Base-by-base conservation (phyloP, 192 early-diverging fungal genomes). In the Nowakowskiella sp. region DNA sequence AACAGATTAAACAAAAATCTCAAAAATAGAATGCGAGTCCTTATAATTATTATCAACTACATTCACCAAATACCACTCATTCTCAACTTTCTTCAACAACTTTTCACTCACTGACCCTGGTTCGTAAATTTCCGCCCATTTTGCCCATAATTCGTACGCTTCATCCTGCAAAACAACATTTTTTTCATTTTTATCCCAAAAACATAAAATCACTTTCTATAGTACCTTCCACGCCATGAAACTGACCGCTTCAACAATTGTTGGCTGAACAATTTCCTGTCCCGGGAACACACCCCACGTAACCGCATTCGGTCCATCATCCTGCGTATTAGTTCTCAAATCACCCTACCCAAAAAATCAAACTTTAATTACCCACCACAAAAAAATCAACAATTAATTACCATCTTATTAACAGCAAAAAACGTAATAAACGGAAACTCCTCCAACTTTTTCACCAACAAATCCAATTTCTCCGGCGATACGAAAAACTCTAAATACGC, bases 201-300 rank as follows among this genome's bases (percentile, higher is more conserved):
- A 51, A 54, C 13, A 22, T 16, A 9, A 1, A 53, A 42, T 30
- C 19, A 7, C 10, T 1, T 29, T n/a, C n/a, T 1, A 36, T 16
- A 3, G 10, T 7, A 66, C 61, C 76, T 92, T 95, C 94, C 94
- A 97, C 0, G 92, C 92, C 65, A 90, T 70, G 65, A 97, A 97
- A 44, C 80, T 83, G 51, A 73, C 70, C 24, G 78, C 57, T 56
- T 97, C 94, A 39, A 97, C 92, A 65, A 97, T 85, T 16, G 94
- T 97, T 10, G 92, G 92, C 72, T 97, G 94, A 42, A 94, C 71
- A 48, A 97, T 89, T 68, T 97, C 94, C 61, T 91, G 88, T 39
- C 92, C 91, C 0, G 91, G 91, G 85, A 97, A 97, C 27, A 97
- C 92, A 39, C 94, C 94, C 94, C 94, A 97, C 8, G 94, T 97